phyloP scores from a whole-genome alignment of 768 basidiomycete species.

The Tulasnella sp. region DNA sequence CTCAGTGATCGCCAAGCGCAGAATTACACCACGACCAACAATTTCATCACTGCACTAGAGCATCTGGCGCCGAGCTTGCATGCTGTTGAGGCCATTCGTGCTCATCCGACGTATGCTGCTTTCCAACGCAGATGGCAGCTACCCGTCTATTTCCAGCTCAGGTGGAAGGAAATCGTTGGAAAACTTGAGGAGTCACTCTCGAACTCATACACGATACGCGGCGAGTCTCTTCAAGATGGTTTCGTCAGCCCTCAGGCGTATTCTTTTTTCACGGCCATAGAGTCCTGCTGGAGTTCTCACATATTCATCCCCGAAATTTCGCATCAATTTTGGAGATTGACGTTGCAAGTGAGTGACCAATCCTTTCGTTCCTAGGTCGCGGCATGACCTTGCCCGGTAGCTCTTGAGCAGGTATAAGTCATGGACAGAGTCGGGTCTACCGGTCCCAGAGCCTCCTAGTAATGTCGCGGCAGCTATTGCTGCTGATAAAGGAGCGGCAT shows the following conservation, averaged over 20 bases:
- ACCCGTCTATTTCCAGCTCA: constrained; percentile 90
- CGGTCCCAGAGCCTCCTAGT: constrained; percentile 29
- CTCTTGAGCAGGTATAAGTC: constrained; percentile 67
- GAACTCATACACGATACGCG: constrained; percentile 13
- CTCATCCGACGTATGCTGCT: constrained; percentile 52
- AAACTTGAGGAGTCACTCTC: constrained; percentile 58
- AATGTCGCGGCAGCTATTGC: constrained; percentile 25
- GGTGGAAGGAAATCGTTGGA: constrained; percentile 88
- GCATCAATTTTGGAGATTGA: constrained; percentile 82
- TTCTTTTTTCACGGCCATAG: constrained; percentile 60
- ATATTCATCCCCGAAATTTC: constrained; percentile 74
- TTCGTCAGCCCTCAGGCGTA: constrained; percentile 51
- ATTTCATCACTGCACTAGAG: constrained; percentile 75
- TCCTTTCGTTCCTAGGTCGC: neutral
- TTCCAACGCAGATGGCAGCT: constrained; percentile 91
- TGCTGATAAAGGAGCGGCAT: constrained; percentile 25
- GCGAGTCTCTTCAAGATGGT: constrained; percentile 6
- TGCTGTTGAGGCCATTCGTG: constrained; percentile 59
- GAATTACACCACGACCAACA: constrained; percentile 77
- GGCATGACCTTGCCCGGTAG: constrained; percentile 29
- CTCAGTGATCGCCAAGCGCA: constrained; percentile 25
- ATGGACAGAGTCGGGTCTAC: constrained; percentile 58
- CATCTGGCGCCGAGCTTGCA: constrained; percentile 63
- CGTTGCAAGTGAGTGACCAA: constrained; percentile 58
- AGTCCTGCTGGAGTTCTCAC: constrained; percentile 76